Evolutionary conservation across 2,329 filamentous ascomycete genomes (phyloP).

Genomic region (Leptographium wingfieldii): DNA sequence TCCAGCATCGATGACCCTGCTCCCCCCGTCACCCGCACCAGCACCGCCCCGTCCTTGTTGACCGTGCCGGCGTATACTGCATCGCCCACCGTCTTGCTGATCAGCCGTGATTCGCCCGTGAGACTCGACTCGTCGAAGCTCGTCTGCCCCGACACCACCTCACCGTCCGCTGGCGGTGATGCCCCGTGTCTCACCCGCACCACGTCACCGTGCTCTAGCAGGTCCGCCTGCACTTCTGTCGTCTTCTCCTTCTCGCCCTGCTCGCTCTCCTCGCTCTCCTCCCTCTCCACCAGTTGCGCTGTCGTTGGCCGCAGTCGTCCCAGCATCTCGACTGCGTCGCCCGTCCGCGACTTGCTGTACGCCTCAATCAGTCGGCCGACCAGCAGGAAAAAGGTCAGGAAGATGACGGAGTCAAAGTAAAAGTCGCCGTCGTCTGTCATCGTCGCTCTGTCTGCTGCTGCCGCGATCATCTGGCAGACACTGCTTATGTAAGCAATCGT

Average conservation of each 20-base stretch:
- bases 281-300: slow-evolving; percentile 50
- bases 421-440: slow-evolving; percentile 38
- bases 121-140: slow-evolving; percentile 83
- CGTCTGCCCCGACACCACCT: slow-evolving; percentile 47
- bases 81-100: slow-evolving; percentile 52
- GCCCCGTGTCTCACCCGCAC: slow-evolving; percentile 67
- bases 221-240: slow-evolving; percentile 42
- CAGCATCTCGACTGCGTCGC: slow-evolving; percentile 70
- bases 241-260: background rate
- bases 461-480: slow-evolving; percentile 60
- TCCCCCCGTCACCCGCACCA: slow-evolving; percentile 49
- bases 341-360: slow-evolving; percentile 83
- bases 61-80: slow-evolving; percentile 61
- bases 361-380: slow-evolving; percentile 65
- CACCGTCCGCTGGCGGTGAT: slow-evolving; percentile 76
- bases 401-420: slow-evolving; percentile 91
- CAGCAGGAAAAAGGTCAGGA: slow-evolving; percentile 79
- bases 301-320: slow-evolving; percentile 66
- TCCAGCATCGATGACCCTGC: slow-evolving; percentile 65
- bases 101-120: slow-evolving; percentile 61
- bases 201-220: slow-evolving; percentile 61
- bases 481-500: slow-evolving; percentile 80
- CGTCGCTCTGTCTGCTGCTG: slow-evolving; percentile 30
- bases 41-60: slow-evolving; percentile 53
- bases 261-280: slow-evolving; percentile 16